Evolutionary conservation across 2,329 filamentous ascomycete species (phyloP), one percentile per base, ranked within the genome.

Genomic region (Claviceps purpurea): DNA sequence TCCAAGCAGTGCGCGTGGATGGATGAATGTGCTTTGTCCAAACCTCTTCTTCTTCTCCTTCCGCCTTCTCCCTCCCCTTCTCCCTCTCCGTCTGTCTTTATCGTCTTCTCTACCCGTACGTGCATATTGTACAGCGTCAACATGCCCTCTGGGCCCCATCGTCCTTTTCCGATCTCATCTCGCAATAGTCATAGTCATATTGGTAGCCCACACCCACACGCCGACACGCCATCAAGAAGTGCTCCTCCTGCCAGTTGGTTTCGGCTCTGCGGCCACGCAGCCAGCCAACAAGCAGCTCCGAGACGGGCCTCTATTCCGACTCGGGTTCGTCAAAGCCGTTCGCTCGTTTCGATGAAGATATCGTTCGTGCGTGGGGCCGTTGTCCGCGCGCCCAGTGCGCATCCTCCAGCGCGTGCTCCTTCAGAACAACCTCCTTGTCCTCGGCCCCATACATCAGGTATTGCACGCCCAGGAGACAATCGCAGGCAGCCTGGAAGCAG

Each of bases 401-500:
- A 48, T 71, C 65, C 51, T 61, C 58, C 65, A 70, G 60, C 14
- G 64, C 61, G 46, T 70, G 65, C 49, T 65, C 65, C 60, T 73
- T 73, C 50, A 68, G 57, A 42, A 59, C 58, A 14, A 61, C 57
- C 4, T 62, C 56, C 16, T 53, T 55, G 49, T 64, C 70, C 5
- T 75, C 75, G 49, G 76, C 72, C 11, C 82, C 82, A 65, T 85
- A 89, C 68, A 84, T 72, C 60, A 77, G 75, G 67, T 87, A 91
- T 65, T 93, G 87, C 16, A 84, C 65, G 2, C 86, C 87, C 46
- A 93, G 73, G 56, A 86, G 82, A 48, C 74, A 69, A 69, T 94
- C 87, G 68, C 88, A 91, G 22, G 71, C 72, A 20, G 86, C 85
- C 72, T 93, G 87, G 68, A 93, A 89, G 52, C 89, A 74, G 57